A percentile compares a stretch with the other conserved stretches of the same genome.
Conservation (phyloP, 2,329 filamentous ascomycete genomes). For the Aureobasidium sp. region DNA sequence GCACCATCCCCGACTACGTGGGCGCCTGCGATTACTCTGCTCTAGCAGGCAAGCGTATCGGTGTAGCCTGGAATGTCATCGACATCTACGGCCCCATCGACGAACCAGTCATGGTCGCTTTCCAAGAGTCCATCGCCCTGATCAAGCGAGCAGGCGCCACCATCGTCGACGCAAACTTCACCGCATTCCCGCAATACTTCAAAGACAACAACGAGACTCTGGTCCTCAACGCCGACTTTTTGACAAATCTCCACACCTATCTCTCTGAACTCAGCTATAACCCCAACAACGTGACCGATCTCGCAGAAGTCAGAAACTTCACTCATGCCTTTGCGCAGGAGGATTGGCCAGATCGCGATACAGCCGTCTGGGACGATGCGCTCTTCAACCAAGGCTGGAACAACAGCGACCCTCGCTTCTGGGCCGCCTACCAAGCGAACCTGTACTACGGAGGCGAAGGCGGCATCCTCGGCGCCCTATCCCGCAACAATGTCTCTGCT, state of each 20-base stretch:
- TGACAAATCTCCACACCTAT: constrained; percentile 51
- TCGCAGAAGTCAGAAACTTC: constrained; percentile 49
- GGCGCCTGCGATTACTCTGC: constrained; percentile 49
- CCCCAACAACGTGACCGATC: constrained; percentile 46
- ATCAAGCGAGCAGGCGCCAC: constrained; percentile 51
- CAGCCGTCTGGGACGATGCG: constrained; percentile 48
- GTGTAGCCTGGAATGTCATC: constrained; percentile 56
- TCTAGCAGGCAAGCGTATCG: constrained; percentile 54
- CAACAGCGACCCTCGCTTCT: constrained; percentile 52
- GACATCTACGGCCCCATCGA: constrained; percentile 30
- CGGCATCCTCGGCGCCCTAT: constrained; percentile 55
- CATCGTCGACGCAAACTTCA: constrained; percentile 56
- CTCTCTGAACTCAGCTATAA: constrained; percentile 51
- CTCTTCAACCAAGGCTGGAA: constrained; percentile 45
- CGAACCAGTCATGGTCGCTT: constrained; percentile 44
- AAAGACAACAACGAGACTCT: constrained; percentile 35
- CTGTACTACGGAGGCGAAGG: constrained; percentile 51
- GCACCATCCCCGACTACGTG: constrained; percentile 52
- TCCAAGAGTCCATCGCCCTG: constrained; percentile 48
- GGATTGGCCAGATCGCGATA: constrained; percentile 56
- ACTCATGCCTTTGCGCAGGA: constrained; percentile 49
- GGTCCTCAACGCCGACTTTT: constrained; percentile 55
- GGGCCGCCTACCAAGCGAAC: constrained; percentile 48
- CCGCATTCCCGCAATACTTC: constrained; percentile 41
- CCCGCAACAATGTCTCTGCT: constrained; percentile 52